These are phyloP conservation scores for Trametes gibbosa DNA, from an alignment of 768 basidiomycete species.

Conservation along the genomic window DNA sequence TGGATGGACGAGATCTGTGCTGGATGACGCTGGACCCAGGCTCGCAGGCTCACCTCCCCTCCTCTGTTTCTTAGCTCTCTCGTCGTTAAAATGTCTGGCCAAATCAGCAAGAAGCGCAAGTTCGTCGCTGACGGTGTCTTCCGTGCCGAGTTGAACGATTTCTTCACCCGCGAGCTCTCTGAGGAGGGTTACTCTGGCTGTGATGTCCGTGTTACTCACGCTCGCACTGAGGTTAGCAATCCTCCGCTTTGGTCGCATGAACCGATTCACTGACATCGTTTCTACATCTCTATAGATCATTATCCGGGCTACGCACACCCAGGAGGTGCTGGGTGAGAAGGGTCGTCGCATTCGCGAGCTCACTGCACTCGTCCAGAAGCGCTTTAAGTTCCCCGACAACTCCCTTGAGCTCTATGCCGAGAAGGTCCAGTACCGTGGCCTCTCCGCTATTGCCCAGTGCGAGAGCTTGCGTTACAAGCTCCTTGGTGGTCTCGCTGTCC, in stretches of 20 bases:
- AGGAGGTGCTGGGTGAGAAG: slow-evolving; percentile 98
- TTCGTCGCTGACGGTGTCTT: slow-evolving; percentile 98
- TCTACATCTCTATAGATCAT: slow-evolving; percentile 68
- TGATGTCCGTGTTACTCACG: slow-evolving; percentile 99
- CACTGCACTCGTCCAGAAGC: slow-evolving; percentile 96
- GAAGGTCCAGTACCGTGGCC: slow-evolving; percentile 97
- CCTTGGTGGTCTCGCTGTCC: slow-evolving; percentile 97
- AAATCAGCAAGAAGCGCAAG: slow-evolving; percentile 98
- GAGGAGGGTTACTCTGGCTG: slow-evolving; percentile 99
- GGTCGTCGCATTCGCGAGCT: slow-evolving; percentile 99
- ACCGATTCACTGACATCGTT: slow-evolving; percentile 6
- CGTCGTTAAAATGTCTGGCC: slow-evolving; percentile 63
- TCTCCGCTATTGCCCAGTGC: slow-evolving; percentile 98
- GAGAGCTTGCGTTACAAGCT: slow-evolving; percentile 99
- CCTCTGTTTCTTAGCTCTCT: slow-evolving; percentile 8
- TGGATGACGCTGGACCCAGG: slow-evolving; percentile 17
- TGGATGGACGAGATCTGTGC: slow-evolving; percentile 10
- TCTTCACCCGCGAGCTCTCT: slow-evolving; percentile 96
- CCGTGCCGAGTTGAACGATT: slow-evolving; percentile 98
- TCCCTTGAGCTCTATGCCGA: slow-evolving; percentile 98
- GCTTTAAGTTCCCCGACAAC: slow-evolving; percentile 99
- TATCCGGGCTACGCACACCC: slow-evolving; percentile 99
- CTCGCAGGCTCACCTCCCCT: not conserved
- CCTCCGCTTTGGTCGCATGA: not conserved
- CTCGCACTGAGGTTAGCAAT: slow-evolving; percentile 82